Conservation (phyloP, 345 rosid genomes). For the Tarenaya hassleriana region DNA sequence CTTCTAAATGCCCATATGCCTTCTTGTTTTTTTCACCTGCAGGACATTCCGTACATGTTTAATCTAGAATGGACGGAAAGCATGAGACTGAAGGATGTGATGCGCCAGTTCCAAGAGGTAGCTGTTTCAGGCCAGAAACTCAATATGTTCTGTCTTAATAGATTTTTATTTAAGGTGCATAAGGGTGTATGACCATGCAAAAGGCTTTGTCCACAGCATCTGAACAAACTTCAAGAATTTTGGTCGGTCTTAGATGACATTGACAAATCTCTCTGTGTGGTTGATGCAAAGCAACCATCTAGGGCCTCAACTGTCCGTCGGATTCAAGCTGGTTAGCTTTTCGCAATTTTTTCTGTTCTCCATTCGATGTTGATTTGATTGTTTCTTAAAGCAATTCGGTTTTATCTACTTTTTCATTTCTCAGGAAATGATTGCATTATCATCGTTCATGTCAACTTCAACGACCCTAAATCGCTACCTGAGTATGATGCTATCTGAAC, state of each 20-base stretch:
- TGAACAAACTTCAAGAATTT: slow-evolving; percentile 58
- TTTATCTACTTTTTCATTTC: slow-evolving; percentile 7
- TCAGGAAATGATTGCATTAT: slow-evolving; percentile 59
- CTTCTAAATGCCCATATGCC: slow-evolving; percentile 3
- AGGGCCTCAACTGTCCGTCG: slow-evolving; percentile 40
- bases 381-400: not conserved
- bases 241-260: slow-evolving; percentile 78
- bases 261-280: slow-evolving; percentile 55
- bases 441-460: slow-evolving; percentile 35
- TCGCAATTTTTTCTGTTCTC: not conserved
- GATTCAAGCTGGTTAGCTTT: slow-evolving; percentile 43
- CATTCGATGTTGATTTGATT: not conserved
- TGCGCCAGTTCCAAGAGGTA: slow-evolving; percentile 58
- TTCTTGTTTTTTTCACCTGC: slow-evolving; percentile 16
- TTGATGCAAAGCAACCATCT: slow-evolving; percentile 38
- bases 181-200: too few relatives aligned
- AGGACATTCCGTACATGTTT: slow-evolving; percentile 68
- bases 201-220: slow-evolving; percentile 46
- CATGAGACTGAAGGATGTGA: slow-evolving; percentile 57
- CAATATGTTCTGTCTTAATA: slow-evolving; percentile 11
- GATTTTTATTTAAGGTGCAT: too few relatives aligned
- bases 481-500: slow-evolving; percentile 44
- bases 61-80: slow-evolving; percentile 47
- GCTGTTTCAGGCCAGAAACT: not conserved
- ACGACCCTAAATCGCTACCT: slow-evolving; percentile 61